These are phyloP conservation scores for Atkinsonella texensis DNA, from an alignment of 2,329 filamentous ascomycete genomes.

Conservation along the genomic window DNA sequence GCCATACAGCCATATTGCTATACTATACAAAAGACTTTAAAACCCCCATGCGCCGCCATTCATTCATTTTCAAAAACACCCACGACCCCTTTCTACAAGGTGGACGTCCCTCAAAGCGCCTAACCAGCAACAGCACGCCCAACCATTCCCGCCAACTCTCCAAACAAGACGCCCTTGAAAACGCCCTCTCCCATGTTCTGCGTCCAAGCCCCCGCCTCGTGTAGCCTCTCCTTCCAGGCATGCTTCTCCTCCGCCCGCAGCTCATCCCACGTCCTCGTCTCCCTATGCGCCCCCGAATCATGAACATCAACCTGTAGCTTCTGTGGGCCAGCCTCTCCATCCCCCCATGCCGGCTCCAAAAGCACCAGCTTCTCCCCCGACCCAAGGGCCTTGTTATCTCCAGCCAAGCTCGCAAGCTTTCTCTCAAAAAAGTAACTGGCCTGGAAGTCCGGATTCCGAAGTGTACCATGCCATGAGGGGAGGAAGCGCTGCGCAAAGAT, in stretches of 20 bases:
- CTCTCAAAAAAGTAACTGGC: slow-evolving; percentile 16
- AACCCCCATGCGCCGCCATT: no score
- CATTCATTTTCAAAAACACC: no score
- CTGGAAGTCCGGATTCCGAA: slow-evolving; percentile 16
- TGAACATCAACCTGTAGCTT: slow-evolving; percentile 31
- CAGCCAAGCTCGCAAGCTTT: slow-evolving; percentile 27
- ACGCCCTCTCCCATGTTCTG: slow-evolving; percentile 66
- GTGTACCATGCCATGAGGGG: slow-evolving; percentile 30
- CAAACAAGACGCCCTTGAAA: slow-evolving; percentile 67
- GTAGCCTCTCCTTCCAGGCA: slow-evolving; percentile 58
- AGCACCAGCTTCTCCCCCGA: slow-evolving; percentile 28
- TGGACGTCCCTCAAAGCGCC: neutral
- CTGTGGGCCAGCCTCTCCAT: slow-evolving; percentile 10
- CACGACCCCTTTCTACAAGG: no score
- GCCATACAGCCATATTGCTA: no score
- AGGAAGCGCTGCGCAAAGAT: slow-evolving; percentile 44
- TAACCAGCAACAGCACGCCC: slow-evolving; percentile 36
- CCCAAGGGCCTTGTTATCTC: slow-evolving; percentile 16
- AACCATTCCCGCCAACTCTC: slow-evolving; percentile 54
- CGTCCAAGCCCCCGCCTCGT: slow-evolving; percentile 66
- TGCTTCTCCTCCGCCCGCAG: slow-evolving; percentile 49
- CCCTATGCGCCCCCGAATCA: slow-evolving; percentile 33
- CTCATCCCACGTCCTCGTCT: slow-evolving; percentile 59
- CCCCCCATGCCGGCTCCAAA: slow-evolving; percentile 13
- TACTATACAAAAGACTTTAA: no score